Evolutionary conservation across 2,329 filamentous ascomycete species (phyloP).

Genomic region (Mollisiaceae sp.): DNA sequence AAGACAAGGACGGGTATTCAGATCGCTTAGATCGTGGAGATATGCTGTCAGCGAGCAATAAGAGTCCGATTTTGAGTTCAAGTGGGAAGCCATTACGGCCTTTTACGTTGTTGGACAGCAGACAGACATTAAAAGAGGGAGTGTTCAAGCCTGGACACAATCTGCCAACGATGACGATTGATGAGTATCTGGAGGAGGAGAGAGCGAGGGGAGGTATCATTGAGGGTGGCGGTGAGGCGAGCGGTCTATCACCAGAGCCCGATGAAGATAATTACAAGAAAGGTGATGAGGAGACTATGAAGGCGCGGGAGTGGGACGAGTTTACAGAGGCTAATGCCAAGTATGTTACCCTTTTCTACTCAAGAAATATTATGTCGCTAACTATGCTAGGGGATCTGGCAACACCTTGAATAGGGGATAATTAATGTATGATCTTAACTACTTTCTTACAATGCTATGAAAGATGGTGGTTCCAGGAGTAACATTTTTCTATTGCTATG

Average conservation of each 20-base stretch:
- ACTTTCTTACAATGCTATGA: background rate
- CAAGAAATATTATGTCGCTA: slow-evolving; percentile 20
- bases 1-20: slow-evolving; percentile 59
- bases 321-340: slow-evolving; percentile 88
- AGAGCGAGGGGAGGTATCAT: slow-evolving; percentile 83
- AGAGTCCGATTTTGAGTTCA: slow-evolving; percentile 75
- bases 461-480: background rate
- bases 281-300: slow-evolving; percentile 88
- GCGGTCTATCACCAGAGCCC: slow-evolving; percentile 68
- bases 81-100: slow-evolving; percentile 87
- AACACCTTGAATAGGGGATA: slow-evolving; percentile 83
- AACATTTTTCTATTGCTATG: no score
- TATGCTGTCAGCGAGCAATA: slow-evolving; percentile 53
- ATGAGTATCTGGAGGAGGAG: slow-evolving; percentile 97
- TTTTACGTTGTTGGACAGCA: slow-evolving; percentile 81
- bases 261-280: slow-evolving; percentile 93
- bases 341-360: slow-evolving; percentile 35
- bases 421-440: slow-evolving; percentile 18
- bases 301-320: slow-evolving; percentile 94
- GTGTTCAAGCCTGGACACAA: slow-evolving; percentile 94
- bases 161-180: slow-evolving; percentile 95
- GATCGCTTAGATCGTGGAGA: slow-evolving; percentile 75
- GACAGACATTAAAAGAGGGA: slow-evolving; percentile 75
- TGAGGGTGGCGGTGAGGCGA: slow-evolving; percentile 83
- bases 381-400: slow-evolving; percentile 62